These are phyloP conservation scores for Parietaria judaica DNA, from an alignment of 306 rosid genomes.

Conservation along the genomic window DNA sequence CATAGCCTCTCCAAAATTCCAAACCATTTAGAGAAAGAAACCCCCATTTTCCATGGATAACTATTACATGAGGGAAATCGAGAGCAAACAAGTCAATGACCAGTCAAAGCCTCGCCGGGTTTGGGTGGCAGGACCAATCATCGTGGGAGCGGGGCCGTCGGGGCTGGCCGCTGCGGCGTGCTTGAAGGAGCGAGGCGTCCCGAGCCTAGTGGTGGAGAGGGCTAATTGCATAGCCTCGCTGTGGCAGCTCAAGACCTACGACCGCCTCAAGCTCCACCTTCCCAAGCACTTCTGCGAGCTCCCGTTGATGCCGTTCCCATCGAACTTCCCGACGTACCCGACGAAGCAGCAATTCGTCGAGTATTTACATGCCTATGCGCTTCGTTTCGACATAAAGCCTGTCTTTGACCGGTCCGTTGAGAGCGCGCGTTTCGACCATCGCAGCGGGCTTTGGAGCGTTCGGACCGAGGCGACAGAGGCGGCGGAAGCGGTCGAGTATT, in stretches of 20 bases:
- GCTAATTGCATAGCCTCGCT: conserved; percentile 73
- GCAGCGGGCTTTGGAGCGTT: conserved; percentile 44
- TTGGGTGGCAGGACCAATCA: conserved; percentile 50
- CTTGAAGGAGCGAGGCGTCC: conserved; percentile 62
- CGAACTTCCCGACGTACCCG: conserved; percentile 68
- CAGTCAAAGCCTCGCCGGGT: conserved; percentile 20
- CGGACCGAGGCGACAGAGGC: conserved; percentile 32
- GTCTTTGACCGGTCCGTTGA: conserved; percentile 40
- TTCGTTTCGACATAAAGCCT: conserved; percentile 46
- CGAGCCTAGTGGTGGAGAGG: conserved; percentile 58
- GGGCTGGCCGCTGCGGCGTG: conserved; percentile 91
- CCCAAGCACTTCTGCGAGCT: conserved; percentile 84
- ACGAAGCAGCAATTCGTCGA: conserved; percentile 64
- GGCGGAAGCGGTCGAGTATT: conserved; percentile 28
- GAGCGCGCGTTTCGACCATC: conserved; percentile 45
- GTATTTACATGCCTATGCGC: conserved; percentile 50
- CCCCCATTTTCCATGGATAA: conserved; percentile 35
- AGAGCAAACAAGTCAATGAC: conserved; percentile 61
- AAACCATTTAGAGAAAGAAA: no score
- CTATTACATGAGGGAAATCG: conserved; percentile 56
- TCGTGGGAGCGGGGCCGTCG: conserved; percentile 96
- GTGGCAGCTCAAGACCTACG: conserved; percentile 81
- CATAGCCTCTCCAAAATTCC: no score
- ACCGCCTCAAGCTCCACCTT: conserved; percentile 85
- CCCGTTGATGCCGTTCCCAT: conserved; percentile 73